phyloP scores from a whole-genome alignment of 2,329 filamentous ascomycete species.

The Colletotrichum noveboracense region DNA sequence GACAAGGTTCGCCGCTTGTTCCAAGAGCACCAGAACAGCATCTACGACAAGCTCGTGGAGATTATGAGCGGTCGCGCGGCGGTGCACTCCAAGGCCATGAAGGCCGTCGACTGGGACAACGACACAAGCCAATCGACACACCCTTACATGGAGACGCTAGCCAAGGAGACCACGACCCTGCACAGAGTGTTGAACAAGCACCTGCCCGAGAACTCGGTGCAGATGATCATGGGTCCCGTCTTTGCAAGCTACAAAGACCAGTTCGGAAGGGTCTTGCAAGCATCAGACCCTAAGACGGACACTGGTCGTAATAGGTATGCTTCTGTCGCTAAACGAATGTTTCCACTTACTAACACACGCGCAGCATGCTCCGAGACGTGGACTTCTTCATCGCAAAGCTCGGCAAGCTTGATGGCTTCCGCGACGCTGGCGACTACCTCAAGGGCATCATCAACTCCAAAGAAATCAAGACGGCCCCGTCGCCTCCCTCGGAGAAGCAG shows the following conservation, averaged over 20 bases:
- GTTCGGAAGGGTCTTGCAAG: slow-evolving; percentile 73
- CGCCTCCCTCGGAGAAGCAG: slow-evolving; percentile 18
- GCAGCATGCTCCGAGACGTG: slow-evolving; percentile 78
- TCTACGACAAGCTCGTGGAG: slow-evolving; percentile 91
- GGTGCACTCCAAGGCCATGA: slow-evolving; percentile 77
- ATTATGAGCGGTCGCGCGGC: slow-evolving; percentile 85
- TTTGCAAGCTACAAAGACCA: slow-evolving; percentile 83
- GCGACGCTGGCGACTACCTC: slow-evolving; percentile 74
- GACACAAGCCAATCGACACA: slow-evolving; percentile 52
- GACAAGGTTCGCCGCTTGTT: slow-evolving; percentile 84
- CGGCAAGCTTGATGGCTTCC: slow-evolving; percentile 79
- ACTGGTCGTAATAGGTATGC: slow-evolving; percentile 74
- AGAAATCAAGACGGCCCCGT: slow-evolving; percentile 37
- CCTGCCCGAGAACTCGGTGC: slow-evolving; percentile 76
- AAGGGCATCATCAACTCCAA: slow-evolving; percentile 69
- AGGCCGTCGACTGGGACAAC: slow-evolving; percentile 75
- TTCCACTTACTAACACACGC: not conserved
- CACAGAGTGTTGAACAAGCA: slow-evolving; percentile 85
- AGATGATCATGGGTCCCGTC: slow-evolving; percentile 85
- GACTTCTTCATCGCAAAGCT: slow-evolving; percentile 75
- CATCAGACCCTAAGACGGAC: slow-evolving; percentile 68
- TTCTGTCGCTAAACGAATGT: not conserved
- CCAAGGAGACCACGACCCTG: slow-evolving; percentile 84
- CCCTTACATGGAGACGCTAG: slow-evolving; percentile 84
- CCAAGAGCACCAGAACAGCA: slow-evolving; percentile 88